Base-by-base conservation (phyloP, 2,329 filamentous ascomycete species). In the Pseudogymnoascus sp. region DNA sequence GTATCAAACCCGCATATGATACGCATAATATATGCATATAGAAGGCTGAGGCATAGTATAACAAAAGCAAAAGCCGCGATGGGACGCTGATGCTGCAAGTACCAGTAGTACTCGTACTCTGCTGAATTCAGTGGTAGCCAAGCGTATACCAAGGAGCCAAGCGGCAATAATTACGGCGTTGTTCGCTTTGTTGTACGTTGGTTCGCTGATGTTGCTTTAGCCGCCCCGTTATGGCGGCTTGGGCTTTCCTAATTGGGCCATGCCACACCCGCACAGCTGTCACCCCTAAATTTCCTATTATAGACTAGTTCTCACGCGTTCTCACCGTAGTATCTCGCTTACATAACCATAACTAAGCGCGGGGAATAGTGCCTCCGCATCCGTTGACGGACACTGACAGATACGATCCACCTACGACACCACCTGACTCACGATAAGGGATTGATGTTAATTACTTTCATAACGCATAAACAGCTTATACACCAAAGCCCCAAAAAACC, bases 351-450 rank as follows among this genome's bases (percentile, higher is more conserved):
- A 44, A 21, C 24, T n/a, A 29, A 47, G 4, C 24, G 11, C 41
- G 21, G 21, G 13, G 24, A 54, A 33, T 33, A 33, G 29, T 33
- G 17, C n/a, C n/a, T 17, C 47, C 47, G 47, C 26, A 7, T 26
- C 33, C 21, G 21, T 21, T 21, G 21, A 29, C 47, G 47, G 47
- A 54, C 26, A 33, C 47, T 54, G 47, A 29, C 26, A 33, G 26
- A n/a, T 54, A 17, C 9, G 47, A 54, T 54, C 47, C 26, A 54
- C 35, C 35, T 36, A 37, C 35, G 11, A 37, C 13, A 37, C 35
- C 35, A 37, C 47, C 44, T 54, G 47, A 54, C 47, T 54, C 47
- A 54, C 47, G 47, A 54, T 54, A 54, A 54, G 47, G 47, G 47
- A 44, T 54, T 54, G 47, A 54, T 17, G 40, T 33, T 33, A 54